A percentile compares a stretch with the other conserved stretches of the same genome.
Evolutionary conservation across 306 rosid species (phyloP).

Genomic region (Gillenia trifoliata): DNA sequence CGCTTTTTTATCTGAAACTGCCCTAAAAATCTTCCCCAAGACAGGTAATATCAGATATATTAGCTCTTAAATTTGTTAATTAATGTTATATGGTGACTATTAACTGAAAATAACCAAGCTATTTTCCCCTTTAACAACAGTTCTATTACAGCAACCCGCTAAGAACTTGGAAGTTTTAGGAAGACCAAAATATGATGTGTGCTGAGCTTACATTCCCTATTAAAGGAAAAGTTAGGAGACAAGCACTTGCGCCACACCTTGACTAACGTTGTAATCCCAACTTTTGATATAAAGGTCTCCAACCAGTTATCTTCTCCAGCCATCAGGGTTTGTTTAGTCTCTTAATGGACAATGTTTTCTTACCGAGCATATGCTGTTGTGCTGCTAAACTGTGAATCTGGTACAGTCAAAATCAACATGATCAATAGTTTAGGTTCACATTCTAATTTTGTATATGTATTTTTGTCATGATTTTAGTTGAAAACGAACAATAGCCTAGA

Average conservation of each 20-base stretch:
- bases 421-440: no score
- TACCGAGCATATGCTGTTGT: not conserved
- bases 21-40: slow-evolving; percentile 32
- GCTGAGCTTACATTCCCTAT: not conserved
- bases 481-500: not conserved
- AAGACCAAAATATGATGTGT: slow-evolving; percentile 27
- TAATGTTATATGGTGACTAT: no score
- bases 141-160: not conserved
- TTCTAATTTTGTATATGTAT: not conserved
- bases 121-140: not conserved
- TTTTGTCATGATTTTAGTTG: not conserved
- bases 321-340: slow-evolving; percentile 6
- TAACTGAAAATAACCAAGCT: no score
- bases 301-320: slow-evolving; percentile 24
- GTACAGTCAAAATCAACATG: not conserved
- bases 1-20: slow-evolving; percentile 28
- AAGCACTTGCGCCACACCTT: slow-evolving; percentile 10
- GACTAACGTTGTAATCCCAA: slow-evolving; percentile 14
- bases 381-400: not conserved
- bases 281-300: slow-evolving; percentile 25
- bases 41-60: not conserved
- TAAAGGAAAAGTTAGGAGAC: slow-evolving; percentile 21
- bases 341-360: not conserved
- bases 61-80: not conserved
- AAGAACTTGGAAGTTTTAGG: not conserved